Evolutionary conservation across 2,329 filamentous ascomycete genomes (phyloP), one percentile per base, ranked within the genome.

Genomic region (Neofusicoccum sp.): DNA sequence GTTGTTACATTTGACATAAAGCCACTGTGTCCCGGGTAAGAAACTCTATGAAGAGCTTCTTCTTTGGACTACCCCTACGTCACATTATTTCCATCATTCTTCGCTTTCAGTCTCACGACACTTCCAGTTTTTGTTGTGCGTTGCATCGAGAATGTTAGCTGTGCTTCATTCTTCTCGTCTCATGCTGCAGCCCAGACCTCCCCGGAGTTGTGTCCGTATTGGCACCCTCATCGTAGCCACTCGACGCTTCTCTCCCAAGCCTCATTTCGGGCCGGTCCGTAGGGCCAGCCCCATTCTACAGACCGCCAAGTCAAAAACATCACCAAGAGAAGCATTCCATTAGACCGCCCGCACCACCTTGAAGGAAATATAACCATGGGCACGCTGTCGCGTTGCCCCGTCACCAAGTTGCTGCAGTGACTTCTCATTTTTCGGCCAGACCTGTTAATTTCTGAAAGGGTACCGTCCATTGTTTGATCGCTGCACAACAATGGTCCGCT

Each of bases 341-440:
- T 1, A 11, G 16, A 4, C 2, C 12, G 14, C 7, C 44, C 9
- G 16, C 58, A 29, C 37, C 39, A 14, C 37, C 22, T 34, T 29
- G 31, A 16, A 31, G 37, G 33, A 9, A 28, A 36, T 62, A 62
- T 54, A 62, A 54, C 39, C 45, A 29, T 45, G 41, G 54, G 28
- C 45, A 29, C 16, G 12, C 33, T 29, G 4, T 16, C 9, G 28
- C 39, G 59, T 62, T 62, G 59, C 48, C 49, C 49, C n/a, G 48
- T 45, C 39, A 62, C 28, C 48, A 61, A 61, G 59, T 61, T 61
- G 48, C 59, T 54, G 41, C 37, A 47, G 59, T 62, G 59, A 62
- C 48, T 54, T 45, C 16, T 31, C 48, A 54, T 62, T 47, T 37
- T 47, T 37, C 48, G 22, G 39, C 39, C 31, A 28, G 4, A 2